Conservation (phyloP, 352 stramenopile genomes). For the Globisporangium nagaii region DNA sequence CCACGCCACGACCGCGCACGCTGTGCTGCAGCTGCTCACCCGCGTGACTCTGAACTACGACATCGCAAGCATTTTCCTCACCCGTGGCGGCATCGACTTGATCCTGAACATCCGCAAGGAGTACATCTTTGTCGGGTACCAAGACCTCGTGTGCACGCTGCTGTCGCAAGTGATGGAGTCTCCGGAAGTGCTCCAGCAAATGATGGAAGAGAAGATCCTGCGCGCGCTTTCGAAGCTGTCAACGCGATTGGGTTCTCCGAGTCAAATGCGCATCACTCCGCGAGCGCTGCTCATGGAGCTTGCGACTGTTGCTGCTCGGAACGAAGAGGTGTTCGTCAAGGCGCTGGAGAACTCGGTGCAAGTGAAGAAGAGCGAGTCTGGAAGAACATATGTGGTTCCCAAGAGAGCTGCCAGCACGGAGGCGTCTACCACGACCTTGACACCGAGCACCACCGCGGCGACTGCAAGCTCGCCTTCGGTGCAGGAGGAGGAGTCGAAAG, state of each 20-base stretch:
- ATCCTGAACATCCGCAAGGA: conserved; percentile 42
- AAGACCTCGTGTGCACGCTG: conserved; percentile 63
- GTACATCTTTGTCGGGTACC: conserved; percentile 59
- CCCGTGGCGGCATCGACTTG: conserved; percentile 47
- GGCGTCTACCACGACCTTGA: background rate
- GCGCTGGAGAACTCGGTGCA: conserved; percentile 61
- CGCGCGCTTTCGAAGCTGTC: conserved; percentile 73
- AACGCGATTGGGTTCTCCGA: conserved; percentile 57
- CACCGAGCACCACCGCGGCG: background rate
- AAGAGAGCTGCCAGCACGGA: conserved; percentile 13
- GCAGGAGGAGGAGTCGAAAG: conserved; percentile 13
- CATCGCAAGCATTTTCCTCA: conserved; percentile 54
- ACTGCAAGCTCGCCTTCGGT: conserved; percentile 9
- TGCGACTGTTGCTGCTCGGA: conserved; percentile 57
- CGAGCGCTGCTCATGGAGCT: conserved; percentile 79
- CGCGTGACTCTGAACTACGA: conserved; percentile 72
- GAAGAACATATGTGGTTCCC: conserved; percentile 68
- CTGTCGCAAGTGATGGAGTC: conserved; percentile 77
- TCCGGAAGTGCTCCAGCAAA: conserved; percentile 75
- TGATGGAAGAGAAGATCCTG: conserved; percentile 85
- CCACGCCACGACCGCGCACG: conserved; percentile 39
- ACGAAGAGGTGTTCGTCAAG: conserved; percentile 72
- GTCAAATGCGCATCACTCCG: conserved; percentile 77
- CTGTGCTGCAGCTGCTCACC: conserved; percentile 66
- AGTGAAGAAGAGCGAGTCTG: conserved; percentile 78